These are phyloP conservation scores for Colletotrichum coccodes DNA, from an alignment of 2,329 filamentous ascomycete genomes.

Conservation along the genomic window DNA sequence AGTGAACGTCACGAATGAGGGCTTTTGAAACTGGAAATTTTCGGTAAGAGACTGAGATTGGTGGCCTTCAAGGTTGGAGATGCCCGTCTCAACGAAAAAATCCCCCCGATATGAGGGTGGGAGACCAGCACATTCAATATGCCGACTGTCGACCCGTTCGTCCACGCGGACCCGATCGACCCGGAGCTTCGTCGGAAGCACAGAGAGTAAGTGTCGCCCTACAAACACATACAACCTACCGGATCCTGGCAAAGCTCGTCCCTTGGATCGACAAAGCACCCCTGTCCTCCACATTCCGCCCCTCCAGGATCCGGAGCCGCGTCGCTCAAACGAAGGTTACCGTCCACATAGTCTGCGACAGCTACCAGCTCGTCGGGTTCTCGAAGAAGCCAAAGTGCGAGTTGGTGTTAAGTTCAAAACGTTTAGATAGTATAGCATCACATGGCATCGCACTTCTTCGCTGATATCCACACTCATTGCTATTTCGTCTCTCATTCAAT, in stretches of 20 bases:
- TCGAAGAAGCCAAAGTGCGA: neutral
- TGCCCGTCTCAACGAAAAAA: neutral
- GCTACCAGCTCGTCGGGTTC: neutral
- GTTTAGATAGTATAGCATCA: constrained; percentile 11
- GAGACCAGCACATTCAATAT: constrained; percentile 19
- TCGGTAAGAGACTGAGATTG: neutral
- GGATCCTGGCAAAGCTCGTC: neutral
- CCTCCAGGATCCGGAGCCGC: neutral
- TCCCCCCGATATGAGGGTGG: neutral
- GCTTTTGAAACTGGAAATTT: neutral
- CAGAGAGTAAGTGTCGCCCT: constrained; percentile 6
- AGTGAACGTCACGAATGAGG: neutral
- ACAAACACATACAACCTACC: neutral
- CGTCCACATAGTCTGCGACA: neutral
- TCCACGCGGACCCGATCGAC: constrained; percentile 1
- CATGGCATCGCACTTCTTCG: neutral
- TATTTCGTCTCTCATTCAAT: neutral
- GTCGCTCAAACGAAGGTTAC: neutral
- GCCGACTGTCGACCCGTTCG: constrained; percentile 18
- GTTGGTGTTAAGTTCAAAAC: neutral
- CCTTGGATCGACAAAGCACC: neutral
- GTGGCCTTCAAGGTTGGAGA: neutral
- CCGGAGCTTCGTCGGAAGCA: constrained; percentile 9
- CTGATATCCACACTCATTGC: neutral
- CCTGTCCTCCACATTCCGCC: constrained; percentile 30